These are phyloP conservation scores for Yamadazyma atmosphaerica DNA, from an alignment of 1,139 yeast species.

Conservation along the genomic window DNA sequence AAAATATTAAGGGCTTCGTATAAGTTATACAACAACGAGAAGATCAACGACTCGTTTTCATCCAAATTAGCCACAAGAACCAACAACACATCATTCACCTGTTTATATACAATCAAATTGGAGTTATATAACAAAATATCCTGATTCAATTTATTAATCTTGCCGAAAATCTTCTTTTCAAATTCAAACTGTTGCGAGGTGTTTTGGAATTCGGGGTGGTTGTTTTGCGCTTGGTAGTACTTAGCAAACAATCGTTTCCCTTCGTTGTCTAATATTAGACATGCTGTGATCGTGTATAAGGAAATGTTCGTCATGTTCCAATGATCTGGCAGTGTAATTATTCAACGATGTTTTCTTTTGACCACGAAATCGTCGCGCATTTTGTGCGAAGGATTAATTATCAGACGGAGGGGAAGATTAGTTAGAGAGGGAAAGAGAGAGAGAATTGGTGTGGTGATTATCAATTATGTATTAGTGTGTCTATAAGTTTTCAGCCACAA, in stretches of 20 bases:
- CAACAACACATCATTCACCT: constrained; percentile 73
- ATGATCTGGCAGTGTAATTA: too few species aligned
- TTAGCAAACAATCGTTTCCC: constrained; percentile 83
- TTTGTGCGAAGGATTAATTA: too few species aligned
- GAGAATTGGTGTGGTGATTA: too few species aligned
- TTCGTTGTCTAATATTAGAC: constrained; percentile 75
- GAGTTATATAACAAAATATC: constrained; percentile 81
- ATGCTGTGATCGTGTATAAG: constrained; percentile 75
- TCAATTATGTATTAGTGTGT: not conserved
- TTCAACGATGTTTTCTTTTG: not conserved
- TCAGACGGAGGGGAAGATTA: too few species aligned
- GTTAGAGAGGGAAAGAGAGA: too few species aligned
- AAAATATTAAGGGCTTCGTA: constrained; percentile 80
- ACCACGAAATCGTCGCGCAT: not conserved
- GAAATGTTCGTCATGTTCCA: constrained; percentile 53
- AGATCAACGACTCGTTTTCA: constrained; percentile 85
- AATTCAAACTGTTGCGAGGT: constrained; percentile 70
- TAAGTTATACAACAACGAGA: constrained; percentile 74
- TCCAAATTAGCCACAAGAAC: constrained; percentile 69
- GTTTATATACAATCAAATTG: constrained; percentile 80
- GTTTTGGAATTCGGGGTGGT: constrained; percentile 31
- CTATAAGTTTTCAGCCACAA: constrained; percentile 18
- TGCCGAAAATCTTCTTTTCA: constrained; percentile 69
- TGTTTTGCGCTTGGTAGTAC: constrained; percentile 53
- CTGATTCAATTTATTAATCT: constrained; percentile 76